Conservation (phyloP, 2,329 filamentous ascomycete species). For the Ceratocystis eucalypticola region DNA sequence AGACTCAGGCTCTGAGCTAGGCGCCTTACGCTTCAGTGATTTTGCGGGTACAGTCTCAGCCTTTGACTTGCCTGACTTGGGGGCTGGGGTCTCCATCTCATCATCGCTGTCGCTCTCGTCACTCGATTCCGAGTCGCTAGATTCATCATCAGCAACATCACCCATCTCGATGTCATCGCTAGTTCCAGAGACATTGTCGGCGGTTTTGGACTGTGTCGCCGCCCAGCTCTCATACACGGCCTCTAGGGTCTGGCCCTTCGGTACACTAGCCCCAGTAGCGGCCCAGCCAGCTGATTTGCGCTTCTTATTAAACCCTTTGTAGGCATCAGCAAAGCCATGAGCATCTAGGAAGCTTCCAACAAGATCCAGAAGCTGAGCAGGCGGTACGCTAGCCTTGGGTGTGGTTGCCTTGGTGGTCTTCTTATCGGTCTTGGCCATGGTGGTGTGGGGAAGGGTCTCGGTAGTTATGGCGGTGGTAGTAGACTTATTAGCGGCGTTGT, state of each 20-base stretch:
- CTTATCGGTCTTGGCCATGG: conserved; percentile 27
- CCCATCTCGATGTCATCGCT: conserved; percentile 21
- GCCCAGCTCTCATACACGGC: conserved; percentile 41
- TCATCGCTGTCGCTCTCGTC: conserved; percentile 21
- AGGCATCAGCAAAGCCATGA: conserved; percentile 49
- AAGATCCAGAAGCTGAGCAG: conserved; percentile 50
- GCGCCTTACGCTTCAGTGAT: conserved; percentile 32
- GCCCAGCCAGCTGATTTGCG: conserved; percentile 40
- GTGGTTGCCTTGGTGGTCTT: conserved; percentile 23
- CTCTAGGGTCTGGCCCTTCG: conserved; percentile 31
- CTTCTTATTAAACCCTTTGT: conserved; percentile 50
- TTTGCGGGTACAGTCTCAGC: conserved; percentile 21
- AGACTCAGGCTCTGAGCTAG: conserved; percentile 22
- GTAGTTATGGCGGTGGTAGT: conserved; percentile 19
- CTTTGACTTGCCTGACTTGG: conserved; percentile 23
- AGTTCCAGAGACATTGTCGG: conserved; percentile 4
- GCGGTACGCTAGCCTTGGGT: conserved; percentile 29
- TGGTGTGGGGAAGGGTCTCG: conserved; percentile 14
- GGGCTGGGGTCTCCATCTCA: conserved; percentile 19
- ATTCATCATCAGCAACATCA: conserved; percentile 18
- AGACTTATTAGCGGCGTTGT: conserved; percentile 26
- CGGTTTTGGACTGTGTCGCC: conserved; percentile 21
- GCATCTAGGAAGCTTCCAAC: conserved; percentile 53
- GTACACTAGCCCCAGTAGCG: conserved; percentile 22
- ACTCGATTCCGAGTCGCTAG: conserved; percentile 15